Evolutionary conservation across 2,329 filamentous ascomycete genomes (phyloP).

Genomic region (Xylariomycetidae sp.): DNA sequence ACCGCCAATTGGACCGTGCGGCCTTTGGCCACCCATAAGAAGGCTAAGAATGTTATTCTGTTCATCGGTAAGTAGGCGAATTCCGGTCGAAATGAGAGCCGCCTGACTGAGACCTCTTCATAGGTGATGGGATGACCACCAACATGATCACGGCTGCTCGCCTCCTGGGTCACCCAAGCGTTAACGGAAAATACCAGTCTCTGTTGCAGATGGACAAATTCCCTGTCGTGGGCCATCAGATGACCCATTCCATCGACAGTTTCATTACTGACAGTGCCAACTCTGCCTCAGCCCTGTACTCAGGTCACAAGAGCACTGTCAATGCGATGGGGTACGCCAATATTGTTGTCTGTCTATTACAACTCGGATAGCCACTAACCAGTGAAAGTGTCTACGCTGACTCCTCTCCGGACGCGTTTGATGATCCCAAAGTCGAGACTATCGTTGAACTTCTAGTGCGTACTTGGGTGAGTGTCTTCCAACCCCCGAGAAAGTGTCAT

Average conservation of each 20-base stretch:
- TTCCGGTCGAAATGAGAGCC: neutral
- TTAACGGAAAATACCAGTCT: conserved; percentile 80
- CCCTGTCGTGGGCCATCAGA: conserved; percentile 80
- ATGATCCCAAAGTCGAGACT: conserved; percentile 83
- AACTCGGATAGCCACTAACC: neutral
- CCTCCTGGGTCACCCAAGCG: conserved; percentile 72
- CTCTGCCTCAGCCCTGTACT: conserved; percentile 76
- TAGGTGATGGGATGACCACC: conserved; percentile 60
- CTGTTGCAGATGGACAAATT: conserved; percentile 76
- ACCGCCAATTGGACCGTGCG: conserved; percentile 74
- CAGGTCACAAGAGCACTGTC: conserved; percentile 78
- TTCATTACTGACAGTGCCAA: conserved; percentile 88
- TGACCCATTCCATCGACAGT: conserved; percentile 80
- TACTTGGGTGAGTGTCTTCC: conserved; percentile 44
- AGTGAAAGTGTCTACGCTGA: conserved; percentile 64
- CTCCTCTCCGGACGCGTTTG: conserved; percentile 66
- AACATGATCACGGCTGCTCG: conserved; percentile 80
- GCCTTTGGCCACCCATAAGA: conserved; percentile 63
- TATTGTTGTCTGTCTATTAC: neutral
- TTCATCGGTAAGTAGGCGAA: conserved; percentile 63
- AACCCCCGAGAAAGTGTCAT: conserved; percentile 30
- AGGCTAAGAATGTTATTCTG: conserved; percentile 79
- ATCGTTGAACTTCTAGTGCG: conserved; percentile 75
- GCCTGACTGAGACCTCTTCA: conserved; percentile 2
- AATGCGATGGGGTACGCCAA: conserved; percentile 64